Evolutionary conservation across 2,329 filamentous ascomycete genomes (phyloP).

Genomic region (Diaporthe vaccinii): DNA sequence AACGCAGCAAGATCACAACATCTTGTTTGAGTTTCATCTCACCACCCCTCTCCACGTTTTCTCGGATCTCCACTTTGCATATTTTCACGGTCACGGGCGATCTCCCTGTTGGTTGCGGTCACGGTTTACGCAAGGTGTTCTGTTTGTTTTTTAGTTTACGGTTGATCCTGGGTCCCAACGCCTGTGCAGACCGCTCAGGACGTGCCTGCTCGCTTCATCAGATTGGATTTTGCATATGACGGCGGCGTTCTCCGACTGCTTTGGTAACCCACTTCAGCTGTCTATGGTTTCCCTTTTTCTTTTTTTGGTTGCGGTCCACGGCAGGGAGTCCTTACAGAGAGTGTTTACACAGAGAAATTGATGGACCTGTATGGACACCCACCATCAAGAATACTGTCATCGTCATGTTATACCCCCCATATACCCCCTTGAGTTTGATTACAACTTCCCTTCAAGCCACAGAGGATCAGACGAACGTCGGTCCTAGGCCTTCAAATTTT

Average conservation of each 20-base stretch:
- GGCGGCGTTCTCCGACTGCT: constrained; percentile 28
- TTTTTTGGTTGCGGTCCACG: neutral
- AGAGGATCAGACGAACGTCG: neutral
- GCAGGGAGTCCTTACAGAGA: constrained; percentile 20
- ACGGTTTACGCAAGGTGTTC: constrained; percentile 23
- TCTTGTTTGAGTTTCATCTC: neutral
- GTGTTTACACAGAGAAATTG: constrained; percentile 25
- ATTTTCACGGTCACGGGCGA: constrained; percentile 32
- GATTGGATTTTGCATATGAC: constrained; percentile 35
- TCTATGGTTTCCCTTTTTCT: neutral
- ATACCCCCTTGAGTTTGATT: constrained; percentile 33
- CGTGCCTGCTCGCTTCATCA: constrained; percentile 19
- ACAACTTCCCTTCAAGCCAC: constrained; percentile 4
- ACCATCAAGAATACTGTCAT: constrained; percentile 15
- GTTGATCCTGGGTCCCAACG: constrained; percentile 15
- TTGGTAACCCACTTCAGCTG: neutral
- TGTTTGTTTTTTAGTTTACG: constrained; percentile 12
- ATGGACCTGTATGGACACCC: constrained; percentile 23
- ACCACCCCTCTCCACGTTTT: constrained; percentile 43
- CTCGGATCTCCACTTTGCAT: constrained; percentile 37
- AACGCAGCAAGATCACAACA: constrained; percentile 26
- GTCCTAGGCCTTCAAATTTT: neutral
- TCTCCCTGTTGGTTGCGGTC: constrained; percentile 31
- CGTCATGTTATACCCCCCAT: constrained; percentile 34
- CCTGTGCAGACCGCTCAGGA: constrained; percentile 4